phyloP scores from a whole-genome alignment of 352 stramenopile genomes.

The Plasmopara halstedii region DNA sequence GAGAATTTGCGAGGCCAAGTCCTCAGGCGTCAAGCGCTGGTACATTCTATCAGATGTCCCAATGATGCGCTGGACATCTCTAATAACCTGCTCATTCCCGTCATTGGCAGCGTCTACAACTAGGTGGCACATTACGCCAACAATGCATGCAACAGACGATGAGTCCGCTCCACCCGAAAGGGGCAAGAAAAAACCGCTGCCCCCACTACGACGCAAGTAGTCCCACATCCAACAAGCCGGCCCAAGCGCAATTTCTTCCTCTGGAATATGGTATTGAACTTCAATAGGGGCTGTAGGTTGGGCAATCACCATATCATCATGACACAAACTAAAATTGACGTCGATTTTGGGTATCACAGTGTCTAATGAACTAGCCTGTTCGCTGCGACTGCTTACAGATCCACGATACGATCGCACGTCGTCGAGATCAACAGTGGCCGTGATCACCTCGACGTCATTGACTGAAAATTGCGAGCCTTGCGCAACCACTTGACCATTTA shows the following conservation, averaged over 20 bases:
- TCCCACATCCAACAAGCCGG: slow-evolving; percentile 99
- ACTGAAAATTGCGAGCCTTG: slow-evolving; percentile 97
- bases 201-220: slow-evolving; percentile 90
- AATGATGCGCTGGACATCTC: slow-evolving; percentile 82
- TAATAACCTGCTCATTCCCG: slow-evolving; percentile 69
- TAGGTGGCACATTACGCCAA: slow-evolving; percentile 97
- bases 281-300: slow-evolving; percentile 45
- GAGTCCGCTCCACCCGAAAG: slow-evolving; percentile 96
- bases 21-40: slow-evolving; percentile 58
- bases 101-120: slow-evolving; percentile 82
- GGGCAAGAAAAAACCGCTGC: slow-evolving; percentile 92
- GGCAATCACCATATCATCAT: slow-evolving; percentile 37
- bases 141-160: slow-evolving; percentile 93
- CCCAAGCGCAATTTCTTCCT: slow-evolving; percentile 97
- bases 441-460: slow-evolving; percentile 94
- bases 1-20: slow-evolving; percentile 90
- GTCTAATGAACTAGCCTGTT: slow-evolving; percentile 87
- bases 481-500: slow-evolving; percentile 94
- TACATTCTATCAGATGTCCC: slow-evolving; percentile 49
- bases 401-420: slow-evolving; percentile 95
- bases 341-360: slow-evolving; percentile 61
- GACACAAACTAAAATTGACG: slow-evolving; percentile 72
- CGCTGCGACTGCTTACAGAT: slow-evolving; percentile 88
- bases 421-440: slow-evolving; percentile 97
- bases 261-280: slow-evolving; percentile 77